Evolutionary conservation across 495 filamentous ascomycete species (phyloP).

Genomic region (Zalerion maritima): DNA sequence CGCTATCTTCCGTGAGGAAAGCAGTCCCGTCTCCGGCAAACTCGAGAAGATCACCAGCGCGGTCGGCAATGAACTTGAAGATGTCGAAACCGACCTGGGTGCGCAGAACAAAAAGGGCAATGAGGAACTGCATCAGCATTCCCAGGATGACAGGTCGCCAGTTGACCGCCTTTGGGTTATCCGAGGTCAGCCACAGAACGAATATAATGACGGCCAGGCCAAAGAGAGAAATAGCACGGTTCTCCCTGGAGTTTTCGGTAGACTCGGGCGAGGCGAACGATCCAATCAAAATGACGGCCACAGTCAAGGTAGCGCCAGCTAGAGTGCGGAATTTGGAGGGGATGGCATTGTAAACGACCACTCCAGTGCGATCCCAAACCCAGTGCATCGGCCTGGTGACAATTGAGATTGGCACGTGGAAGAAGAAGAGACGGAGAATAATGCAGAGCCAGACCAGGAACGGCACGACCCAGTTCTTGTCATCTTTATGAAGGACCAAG

Average conservation of each 20-base stretch:
- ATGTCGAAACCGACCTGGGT: slow-evolving; percentile 69
- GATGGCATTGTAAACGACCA: slow-evolving; percentile 34
- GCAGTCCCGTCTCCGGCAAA: slow-evolving; percentile 54
- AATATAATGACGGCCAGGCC: slow-evolving; percentile 61
- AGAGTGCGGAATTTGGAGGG: slow-evolving; percentile 50
- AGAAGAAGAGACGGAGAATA: slow-evolving; percentile 55
- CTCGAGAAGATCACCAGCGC: slow-evolving; percentile 54
- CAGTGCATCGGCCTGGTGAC: slow-evolving; percentile 48
- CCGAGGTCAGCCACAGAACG: slow-evolving; percentile 52
- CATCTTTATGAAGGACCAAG: slow-evolving; percentile 54
- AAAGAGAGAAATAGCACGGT: slow-evolving; percentile 67
- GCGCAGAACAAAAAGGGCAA: slow-evolving; percentile 75
- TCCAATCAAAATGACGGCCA: slow-evolving; percentile 61
- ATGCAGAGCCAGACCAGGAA: slow-evolving; percentile 71
- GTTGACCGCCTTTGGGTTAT: slow-evolving; percentile 51
- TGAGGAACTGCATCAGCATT: slow-evolving; percentile 75
- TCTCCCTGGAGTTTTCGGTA: slow-evolving; percentile 59
- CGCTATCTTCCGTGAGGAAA: slow-evolving; percentile 49
- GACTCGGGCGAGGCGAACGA: slow-evolving; percentile 55
- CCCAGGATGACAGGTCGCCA: slow-evolving; percentile 84
- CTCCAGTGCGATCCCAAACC: slow-evolving; percentile 50
- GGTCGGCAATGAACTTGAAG: slow-evolving; percentile 66
- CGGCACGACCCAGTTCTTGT: slow-evolving; percentile 71
- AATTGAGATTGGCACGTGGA: slow-evolving; percentile 54
- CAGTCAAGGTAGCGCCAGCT: slow-evolving; percentile 38